Percentiles rank a stretch among this genome's conserved stretches.
Conservation (phyloP, 805 yeast genomes). For the Yarrowia sp. region DNA sequence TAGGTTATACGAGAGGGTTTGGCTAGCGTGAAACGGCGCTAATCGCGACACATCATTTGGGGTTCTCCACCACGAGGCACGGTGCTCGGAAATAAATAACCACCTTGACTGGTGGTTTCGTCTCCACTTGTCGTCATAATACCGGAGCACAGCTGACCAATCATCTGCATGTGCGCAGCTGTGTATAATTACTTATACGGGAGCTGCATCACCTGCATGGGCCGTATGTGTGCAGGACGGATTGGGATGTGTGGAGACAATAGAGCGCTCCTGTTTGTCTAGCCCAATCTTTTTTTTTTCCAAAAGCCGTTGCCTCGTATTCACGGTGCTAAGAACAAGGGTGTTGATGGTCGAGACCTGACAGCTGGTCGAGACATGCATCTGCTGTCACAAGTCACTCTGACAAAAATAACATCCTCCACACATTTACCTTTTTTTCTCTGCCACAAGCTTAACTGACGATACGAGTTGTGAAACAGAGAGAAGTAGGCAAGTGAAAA, state of each 20-base stretch:
- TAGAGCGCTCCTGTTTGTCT: neutral
- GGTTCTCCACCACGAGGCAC: no score
- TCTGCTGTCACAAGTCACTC: no score
- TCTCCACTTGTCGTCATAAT: no score
- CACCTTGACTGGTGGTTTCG: no score
- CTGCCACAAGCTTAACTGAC: conserved; percentile 23
- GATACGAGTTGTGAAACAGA: conserved; percentile 11
- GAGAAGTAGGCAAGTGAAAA: no score
- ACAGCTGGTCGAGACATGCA: neutral
- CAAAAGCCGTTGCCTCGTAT: no score
- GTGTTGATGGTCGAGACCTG: neutral
- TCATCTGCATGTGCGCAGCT: neutral
- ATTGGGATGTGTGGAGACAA: conserved; percentile 30
- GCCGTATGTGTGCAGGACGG: conserved; percentile 5
- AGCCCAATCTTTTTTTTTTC: no score
- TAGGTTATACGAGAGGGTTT: neutral
- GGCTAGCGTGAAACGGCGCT: no score
- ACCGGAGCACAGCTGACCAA: neutral
- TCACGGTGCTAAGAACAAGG: no score
- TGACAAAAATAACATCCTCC: no score
- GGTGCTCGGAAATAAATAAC: no score
- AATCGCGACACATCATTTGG: no score
- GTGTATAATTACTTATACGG: neutral
- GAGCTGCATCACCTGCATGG: conserved; percentile 17
- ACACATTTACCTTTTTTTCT: neutral